phyloP scores from a whole-genome alignment of 352 stramenopile species.

The Halophytophthora batemanensis region DNA sequence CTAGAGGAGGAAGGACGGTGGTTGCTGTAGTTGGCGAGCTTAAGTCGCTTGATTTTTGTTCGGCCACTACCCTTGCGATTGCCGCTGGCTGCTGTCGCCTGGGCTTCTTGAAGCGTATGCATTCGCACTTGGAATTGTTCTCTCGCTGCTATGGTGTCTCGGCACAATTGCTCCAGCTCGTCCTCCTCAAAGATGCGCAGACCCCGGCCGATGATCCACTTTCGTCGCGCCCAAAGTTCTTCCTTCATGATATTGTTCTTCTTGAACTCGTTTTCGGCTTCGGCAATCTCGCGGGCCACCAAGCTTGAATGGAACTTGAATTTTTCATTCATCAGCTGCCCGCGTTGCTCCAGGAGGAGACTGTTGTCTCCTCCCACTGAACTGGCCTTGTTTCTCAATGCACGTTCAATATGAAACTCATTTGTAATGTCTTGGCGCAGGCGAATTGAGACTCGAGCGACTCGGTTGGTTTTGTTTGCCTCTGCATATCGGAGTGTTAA shows the following conservation, averaged over 20 bases:
- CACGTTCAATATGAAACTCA: constrained; percentile 29
- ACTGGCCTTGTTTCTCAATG: constrained; percentile 16
- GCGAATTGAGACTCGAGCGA: constrained; percentile 7
- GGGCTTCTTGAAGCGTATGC: too few relatives aligned
- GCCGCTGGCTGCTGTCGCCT: too few relatives aligned
- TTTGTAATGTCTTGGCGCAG: constrained; percentile 19
- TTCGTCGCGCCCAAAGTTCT: constrained; percentile 30
- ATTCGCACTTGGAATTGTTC: constrained; percentile 1
- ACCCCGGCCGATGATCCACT: constrained; percentile 31
- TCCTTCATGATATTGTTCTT: constrained; percentile 42
- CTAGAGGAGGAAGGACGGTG: too few relatives aligned
- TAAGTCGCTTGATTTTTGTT: too few relatives aligned
- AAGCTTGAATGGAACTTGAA: constrained; percentile 17
- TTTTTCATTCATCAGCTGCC: constrained; percentile 32
- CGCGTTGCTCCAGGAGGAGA: constrained; percentile 27
- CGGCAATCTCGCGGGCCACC: constrained; percentile 20
- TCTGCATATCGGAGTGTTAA: too few relatives aligned
- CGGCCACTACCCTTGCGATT: too few relatives aligned
- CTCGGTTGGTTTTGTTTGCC: constrained; percentile 6
- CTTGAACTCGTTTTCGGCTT: constrained; percentile 40
- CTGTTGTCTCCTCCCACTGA: constrained; percentile 8
- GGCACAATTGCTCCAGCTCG: constrained; percentile 14
- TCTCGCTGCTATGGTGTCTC: constrained; percentile 5
- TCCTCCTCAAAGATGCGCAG: constrained; percentile 27
- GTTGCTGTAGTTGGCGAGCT: too few relatives aligned